Conservation (phyloP, 148 eudicot species). For the Limonium bicolor region DNA sequence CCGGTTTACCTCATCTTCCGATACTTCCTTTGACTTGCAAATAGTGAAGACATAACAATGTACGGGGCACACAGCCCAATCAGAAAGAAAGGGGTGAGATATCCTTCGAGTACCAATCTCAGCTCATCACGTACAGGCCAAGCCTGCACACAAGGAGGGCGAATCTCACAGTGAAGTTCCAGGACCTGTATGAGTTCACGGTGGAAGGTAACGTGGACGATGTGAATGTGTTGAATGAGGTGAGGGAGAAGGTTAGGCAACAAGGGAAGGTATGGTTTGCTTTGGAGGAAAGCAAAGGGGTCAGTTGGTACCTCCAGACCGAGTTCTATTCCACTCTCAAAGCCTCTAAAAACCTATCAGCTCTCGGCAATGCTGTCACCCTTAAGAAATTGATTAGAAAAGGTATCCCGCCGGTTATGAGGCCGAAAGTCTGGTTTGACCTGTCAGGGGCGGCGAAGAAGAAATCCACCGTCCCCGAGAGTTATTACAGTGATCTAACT, state of each 20-base stretch:
- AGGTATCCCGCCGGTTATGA: conserved; percentile 69
- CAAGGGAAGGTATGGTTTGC: conserved; percentile 97
- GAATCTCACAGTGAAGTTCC: conserved; percentile 75
- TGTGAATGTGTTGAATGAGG: conserved; percentile 94
- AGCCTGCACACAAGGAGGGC: conserved; percentile 92
- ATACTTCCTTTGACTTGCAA: neutral
- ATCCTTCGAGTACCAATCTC: conserved; percentile 28
- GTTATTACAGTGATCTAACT: conserved; percentile 75
- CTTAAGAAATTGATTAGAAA: conserved; percentile 74
- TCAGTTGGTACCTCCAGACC: conserved; percentile 79
- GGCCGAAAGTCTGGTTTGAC: conserved; percentile 87
- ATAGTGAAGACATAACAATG: conserved; percentile 17
- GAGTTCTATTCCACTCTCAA: conserved; percentile 35
- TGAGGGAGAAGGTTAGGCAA: conserved; percentile 83
- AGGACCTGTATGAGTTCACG: conserved; percentile 75
- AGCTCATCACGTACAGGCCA: conserved; percentile 63
- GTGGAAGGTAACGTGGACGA: conserved; percentile 99
- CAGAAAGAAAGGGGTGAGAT: conserved; percentile 26
- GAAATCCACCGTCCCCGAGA: conserved; percentile 88
- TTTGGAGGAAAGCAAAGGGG: conserved; percentile 80
- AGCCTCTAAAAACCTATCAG: conserved; percentile 58
- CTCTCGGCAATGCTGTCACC: conserved; percentile 60
- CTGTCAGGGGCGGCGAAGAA: conserved; percentile 95
- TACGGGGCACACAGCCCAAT: conserved; percentile 28
- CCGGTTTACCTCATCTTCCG: neutral